Evolutionary conservation across 805 yeast genomes (phyloP), one percentile per base, ranked within the genome.

Genomic region (Yarrowia phangngaensis): DNA sequence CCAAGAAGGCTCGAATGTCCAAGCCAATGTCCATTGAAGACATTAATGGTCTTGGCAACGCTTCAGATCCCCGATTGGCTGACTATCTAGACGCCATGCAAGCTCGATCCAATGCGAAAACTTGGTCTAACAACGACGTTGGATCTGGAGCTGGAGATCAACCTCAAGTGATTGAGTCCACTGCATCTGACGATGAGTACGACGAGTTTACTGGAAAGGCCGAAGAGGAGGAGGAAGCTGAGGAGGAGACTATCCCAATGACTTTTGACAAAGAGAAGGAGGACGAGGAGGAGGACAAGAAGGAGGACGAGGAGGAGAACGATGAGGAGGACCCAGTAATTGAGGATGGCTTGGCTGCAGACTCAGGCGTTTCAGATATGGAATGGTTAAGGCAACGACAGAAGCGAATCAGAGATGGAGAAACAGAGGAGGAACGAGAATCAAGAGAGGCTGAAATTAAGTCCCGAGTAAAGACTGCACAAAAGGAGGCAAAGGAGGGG

Each of bases 351-450:
- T 47, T 66, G 4, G 79, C 76, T 6, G 66, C 66, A 26, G 76
- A 78, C 56, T 77, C 73, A 51, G 66, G 58, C 11, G 72, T 84
- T 11, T 74, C 88, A 11, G 95, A 89, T 67, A 65, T 84, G 46
- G 95, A 89, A 51, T 89, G 97, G 97, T 73, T 89, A 53, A 79
- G 80, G 59, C 75, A 74, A 56, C 79, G 84, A 63, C 75, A 92
- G 64, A 76, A 73, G 16, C 76, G 92, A 61, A 84, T 89, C 52
- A 74, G 12, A n/a, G 52, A 19, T 52, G 57, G 40, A 1, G 41
- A 51, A 8, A 43, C 24, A 6, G 26, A 33, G 17, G 40, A 29
- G 9, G 40, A 33, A 9, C 34, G 27, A 13, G 33, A 28, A 14
- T 8, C 8, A 11, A 6, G 31, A n/a, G 31, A 28, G 31, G 31